Evolutionary conservation across 2,329 filamentous ascomycete genomes (phyloP), one percentile per base, ranked within the genome.

Genomic region (Microsporum ferrugineum): DNA sequence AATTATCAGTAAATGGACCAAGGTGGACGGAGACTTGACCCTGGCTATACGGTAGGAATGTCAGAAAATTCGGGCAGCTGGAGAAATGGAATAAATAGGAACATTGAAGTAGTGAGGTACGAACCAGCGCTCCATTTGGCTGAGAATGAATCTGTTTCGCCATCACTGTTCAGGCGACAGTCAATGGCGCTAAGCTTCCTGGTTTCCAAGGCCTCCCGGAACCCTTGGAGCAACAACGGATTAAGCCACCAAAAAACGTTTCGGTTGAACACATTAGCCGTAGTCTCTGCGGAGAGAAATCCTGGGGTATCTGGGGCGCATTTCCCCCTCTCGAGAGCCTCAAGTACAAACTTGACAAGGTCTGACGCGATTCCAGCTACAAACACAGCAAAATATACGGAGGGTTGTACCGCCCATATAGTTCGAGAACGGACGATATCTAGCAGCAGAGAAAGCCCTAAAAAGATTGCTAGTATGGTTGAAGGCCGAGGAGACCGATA

Each of bases 141-240:
- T 14, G n/a, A 14, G 38, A 41, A 41, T 5, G 38, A 12, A 4
- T 41, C 8, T 14, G 10, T 14, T 8, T 5, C 38, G 38, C 38
- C 38, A 14, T 14, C 38, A 3, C 38, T 41, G 38, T 23, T 23
- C 43, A 70, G 38, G 8, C 53, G 34, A 14, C 31, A 62, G 59
- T 70, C 68, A 6, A 71, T 64, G 5, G 63, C 64, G 57, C 67
- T 71, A 8, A 75, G 65, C 61, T 69, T 66, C n/a, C 71, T 65
- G 10, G 70, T 63, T 1, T 60, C 65, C 2, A 75, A 8, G 45
- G 27, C 7, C 3, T 49, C 17, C 7, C 17, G n/a, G 45, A 49
- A 49, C 7, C 45, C 45, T n/a, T 49, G n/a, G 2, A 17, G 45
- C 17, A 49, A 29, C n/a, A 49, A 4, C 17, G n/a, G n/a, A 17